A percentile compares a stretch with the other conserved stretches of the same genome.
Conservation (phyloP, 1,139 yeast genomes). For the Suhomyces wounanorum region DNA sequence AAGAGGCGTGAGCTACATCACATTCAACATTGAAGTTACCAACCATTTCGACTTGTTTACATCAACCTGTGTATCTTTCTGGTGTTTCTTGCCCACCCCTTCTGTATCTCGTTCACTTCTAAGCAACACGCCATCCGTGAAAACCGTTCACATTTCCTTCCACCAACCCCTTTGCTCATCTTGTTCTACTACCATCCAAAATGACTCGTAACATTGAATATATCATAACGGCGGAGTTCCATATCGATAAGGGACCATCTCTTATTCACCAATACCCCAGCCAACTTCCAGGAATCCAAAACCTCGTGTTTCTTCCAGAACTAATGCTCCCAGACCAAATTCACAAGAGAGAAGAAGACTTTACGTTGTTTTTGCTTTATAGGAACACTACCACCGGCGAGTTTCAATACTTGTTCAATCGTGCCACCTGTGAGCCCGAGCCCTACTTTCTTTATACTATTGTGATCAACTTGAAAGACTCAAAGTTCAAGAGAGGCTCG, state of each 20-base stretch:
- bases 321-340: constrained; percentile 66
- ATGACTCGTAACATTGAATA: constrained; percentile 39
- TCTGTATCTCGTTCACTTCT: not conserved
- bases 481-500: constrained; percentile 53
- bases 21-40: not conserved
- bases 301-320: constrained; percentile 51
- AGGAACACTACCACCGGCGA: constrained; percentile 39
- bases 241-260: constrained; percentile 56
- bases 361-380: constrained; percentile 57
- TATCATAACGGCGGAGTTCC: constrained; percentile 58
- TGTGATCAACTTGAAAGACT: constrained; percentile 53
- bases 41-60: not conserved
- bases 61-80: not conserved
- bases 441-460: constrained; percentile 58
- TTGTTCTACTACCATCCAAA: not conserved
- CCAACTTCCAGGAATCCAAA: constrained; percentile 45
- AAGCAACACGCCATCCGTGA: not conserved
- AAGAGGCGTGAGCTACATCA: not conserved
- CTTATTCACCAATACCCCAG: constrained; percentile 52
- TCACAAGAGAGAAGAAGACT: constrained; percentile 61
- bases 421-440: constrained; percentile 34
- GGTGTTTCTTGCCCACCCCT: not conserved
- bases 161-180: not conserved
- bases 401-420: constrained; percentile 42
- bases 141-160: not conserved